Evolutionary conservation across 108 stramenopile species (phyloP), one percentile per base, ranked within the genome.

Genomic region (Parietichytrium sp.): DNA sequence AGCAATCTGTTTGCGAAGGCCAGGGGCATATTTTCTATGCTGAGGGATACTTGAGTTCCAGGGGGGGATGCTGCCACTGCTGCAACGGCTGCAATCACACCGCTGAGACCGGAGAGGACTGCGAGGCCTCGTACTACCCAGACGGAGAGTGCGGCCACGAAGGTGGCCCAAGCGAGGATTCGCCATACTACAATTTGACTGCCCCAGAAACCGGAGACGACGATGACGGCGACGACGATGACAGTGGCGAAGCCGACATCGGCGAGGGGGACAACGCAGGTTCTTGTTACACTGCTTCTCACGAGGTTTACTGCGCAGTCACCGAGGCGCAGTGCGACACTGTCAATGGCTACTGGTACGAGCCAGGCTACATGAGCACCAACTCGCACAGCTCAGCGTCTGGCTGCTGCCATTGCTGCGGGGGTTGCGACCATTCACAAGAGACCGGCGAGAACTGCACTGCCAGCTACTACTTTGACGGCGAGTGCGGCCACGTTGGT

Each of bases 351-450:
- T n/a, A n/a, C n/a, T n/a, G n/a, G n/a, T n/a, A n/a, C n/a, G n/a
- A n/a, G n/a, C n/a, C n/a, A n/a, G n/a, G n/a, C n/a, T n/a, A n/a
- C n/a, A n/a, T n/a, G n/a, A n/a, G n/a, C n/a, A n/a, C n/a, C n/a
- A n/a, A n/a, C n/a, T n/a, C n/a, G n/a, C n/a, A n/a, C n/a, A n/a
- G n/a, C n/a, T n/a, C n/a, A n/a, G n/a, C n/a, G n/a, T n/a, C n/a
- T 7, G 82, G 77, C n/a, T 82, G 82, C 77, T 82, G 82, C 72
- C 50, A 52, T 30, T 82, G 82, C 72, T 25, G 31, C 31, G 38
- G 27, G 2, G 30, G 47, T 30, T 82, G 82, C 51, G 77, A 82
- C 72, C 82, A 82, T 77, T 51, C 61, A 7, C 50, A 12, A 0
- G 82, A 82, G 82, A 78, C 61, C 20, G 61, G 82, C 61, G n/a